These are phyloP conservation scores for Chenopodium album DNA, from an alignment of 148 eudicot species.

Conservation along the genomic window DNA sequence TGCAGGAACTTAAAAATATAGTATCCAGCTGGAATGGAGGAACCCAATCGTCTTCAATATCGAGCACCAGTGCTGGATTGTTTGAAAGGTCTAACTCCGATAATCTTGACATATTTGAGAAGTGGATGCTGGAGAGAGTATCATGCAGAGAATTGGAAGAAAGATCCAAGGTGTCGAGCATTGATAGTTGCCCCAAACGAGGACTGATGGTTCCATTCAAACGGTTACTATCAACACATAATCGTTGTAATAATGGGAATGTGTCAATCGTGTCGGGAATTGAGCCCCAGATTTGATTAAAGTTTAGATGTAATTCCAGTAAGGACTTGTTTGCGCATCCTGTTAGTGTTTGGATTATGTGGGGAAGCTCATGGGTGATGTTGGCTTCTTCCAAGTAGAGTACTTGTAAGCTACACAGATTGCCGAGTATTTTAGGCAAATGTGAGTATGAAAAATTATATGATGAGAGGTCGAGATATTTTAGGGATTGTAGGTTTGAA, in stretches of 20 bases:
- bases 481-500: too few relatives aligned
- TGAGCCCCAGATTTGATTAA: not conserved
- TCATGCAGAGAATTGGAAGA: slow-evolving; percentile 1
- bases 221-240: too few relatives aligned
- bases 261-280: not conserved
- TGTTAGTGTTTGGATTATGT: not conserved
- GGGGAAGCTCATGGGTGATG: not conserved
- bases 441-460: not conserved
- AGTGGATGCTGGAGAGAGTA: not conserved
- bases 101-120: slow-evolving; percentile 7
- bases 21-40: not conserved
- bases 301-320: slow-evolving; percentile 11
- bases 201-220: too few relatives aligned
- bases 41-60: not conserved
- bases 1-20: not conserved
- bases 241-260: not conserved
- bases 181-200: not conserved
- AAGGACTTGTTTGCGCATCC: not conserved
- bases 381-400: not conserved
- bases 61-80: not conserved
- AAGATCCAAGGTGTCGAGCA: not conserved
- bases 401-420: not conserved
- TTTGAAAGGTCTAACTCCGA: not conserved
- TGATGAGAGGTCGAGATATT: slow-evolving; percentile 4
- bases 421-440: not conserved